A percentile compares a stretch with the other conserved stretches of the same genome.
Evolutionary conservation across 805 yeast genomes (phyloP).

Genomic region (Cyberlindnera euphorbiiphila): DNA sequence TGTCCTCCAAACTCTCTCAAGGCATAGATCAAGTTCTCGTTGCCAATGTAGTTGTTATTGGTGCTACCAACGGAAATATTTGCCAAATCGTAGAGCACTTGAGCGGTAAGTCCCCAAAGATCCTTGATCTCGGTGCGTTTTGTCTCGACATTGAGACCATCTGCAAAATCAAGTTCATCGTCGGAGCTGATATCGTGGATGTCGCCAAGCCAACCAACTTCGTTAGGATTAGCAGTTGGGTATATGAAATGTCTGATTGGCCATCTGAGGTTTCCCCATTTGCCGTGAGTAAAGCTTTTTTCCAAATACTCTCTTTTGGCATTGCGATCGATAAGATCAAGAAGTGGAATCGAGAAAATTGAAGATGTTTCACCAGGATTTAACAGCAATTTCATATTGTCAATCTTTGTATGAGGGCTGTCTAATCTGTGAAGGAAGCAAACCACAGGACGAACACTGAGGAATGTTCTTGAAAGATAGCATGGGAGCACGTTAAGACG

Average conservation of each 20-base stretch:
- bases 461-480: constrained; percentile 74
- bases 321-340: constrained; percentile 44
- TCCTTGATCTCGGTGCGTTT: constrained; percentile 48
- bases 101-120: constrained; percentile 83
- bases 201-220: constrained; percentile 60
- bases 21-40: constrained; percentile 62
- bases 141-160: constrained; percentile 31
- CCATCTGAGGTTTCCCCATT: constrained; percentile 77
- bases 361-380: constrained; percentile 78
- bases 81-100: constrained; percentile 69
- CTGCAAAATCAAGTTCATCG: constrained; percentile 34
- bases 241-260: constrained; percentile 58
- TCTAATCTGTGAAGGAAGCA: constrained; percentile 48
- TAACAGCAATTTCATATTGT: constrained; percentile 40
- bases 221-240: constrained; percentile 49
- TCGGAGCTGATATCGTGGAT: constrained; percentile 59
- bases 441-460: constrained; percentile 79
- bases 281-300: constrained; percentile 33
- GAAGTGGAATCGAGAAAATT: constrained; percentile 65
- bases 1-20: constrained; percentile 52
- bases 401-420: constrained; percentile 19
- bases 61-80: constrained; percentile 41
- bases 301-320: constrained; percentile 31
- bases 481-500: constrained; percentile 65
- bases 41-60: constrained; percentile 41